These are phyloP conservation scores for Boletus speciosus DNA, from an alignment of 768 basidiomycete genomes.

Conservation along the genomic window DNA sequence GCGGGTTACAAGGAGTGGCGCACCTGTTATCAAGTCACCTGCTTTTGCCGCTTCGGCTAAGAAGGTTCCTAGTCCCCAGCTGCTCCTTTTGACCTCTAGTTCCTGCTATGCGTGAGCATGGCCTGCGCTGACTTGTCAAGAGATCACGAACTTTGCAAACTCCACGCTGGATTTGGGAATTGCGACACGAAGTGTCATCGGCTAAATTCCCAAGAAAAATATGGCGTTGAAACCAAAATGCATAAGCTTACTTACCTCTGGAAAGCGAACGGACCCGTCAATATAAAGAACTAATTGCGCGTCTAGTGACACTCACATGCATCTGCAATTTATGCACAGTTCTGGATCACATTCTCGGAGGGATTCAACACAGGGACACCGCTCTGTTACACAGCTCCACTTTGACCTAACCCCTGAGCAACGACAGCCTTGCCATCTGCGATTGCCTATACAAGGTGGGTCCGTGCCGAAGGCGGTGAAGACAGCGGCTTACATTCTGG, in stretches of 20 bases:
- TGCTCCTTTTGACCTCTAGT: slow-evolving; percentile 41
- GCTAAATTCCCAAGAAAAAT: slow-evolving; percentile 19
- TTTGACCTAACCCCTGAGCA: slow-evolving; percentile 35
- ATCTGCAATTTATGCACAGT: slow-evolving; percentile 51
- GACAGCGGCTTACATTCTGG: slow-evolving; percentile 40
- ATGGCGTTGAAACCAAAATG: background rate
- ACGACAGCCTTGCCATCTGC: slow-evolving; percentile 55
- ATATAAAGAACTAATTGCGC: background rate
- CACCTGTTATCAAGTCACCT: slow-evolving; percentile 49
- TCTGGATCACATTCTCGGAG: slow-evolving; percentile 68
- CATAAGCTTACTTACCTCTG: slow-evolving; percentile 28
- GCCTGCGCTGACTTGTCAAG: background rate
- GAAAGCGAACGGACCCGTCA: background rate
- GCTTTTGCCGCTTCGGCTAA: slow-evolving; percentile 40
- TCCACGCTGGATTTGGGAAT: slow-evolving; percentile 47
- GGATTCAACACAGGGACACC: slow-evolving; percentile 51
- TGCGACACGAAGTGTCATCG: slow-evolving; percentile 39
- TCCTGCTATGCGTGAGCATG: slow-evolving; percentile 27
- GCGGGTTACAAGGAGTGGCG: background rate
- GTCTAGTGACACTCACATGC: slow-evolving; percentile 36
- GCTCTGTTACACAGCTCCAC: slow-evolving; percentile 35
- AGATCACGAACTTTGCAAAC: slow-evolving; percentile 38
- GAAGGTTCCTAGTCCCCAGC: slow-evolving; percentile 56
- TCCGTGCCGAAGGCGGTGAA: background rate
- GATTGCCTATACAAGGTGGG: slow-evolving; percentile 39